These are phyloP conservation scores for Fagus crenata DNA, from an alignment of 306 rosid genomes.

Conservation along the genomic window DNA sequence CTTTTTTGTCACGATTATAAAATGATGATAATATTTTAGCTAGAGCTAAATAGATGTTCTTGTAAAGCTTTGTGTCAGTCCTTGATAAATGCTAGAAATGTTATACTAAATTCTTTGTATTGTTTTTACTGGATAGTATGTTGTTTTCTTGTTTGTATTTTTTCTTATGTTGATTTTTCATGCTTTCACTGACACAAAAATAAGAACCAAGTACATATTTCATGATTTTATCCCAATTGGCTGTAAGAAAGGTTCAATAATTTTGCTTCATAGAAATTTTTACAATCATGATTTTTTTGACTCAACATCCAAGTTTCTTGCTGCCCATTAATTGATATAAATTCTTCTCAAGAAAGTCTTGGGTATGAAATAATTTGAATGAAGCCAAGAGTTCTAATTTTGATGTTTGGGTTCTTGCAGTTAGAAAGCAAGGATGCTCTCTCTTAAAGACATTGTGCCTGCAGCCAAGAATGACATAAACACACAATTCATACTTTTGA, in stretches of 20 bases:
- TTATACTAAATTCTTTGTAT: no score
- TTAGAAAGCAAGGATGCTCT: conserved; percentile 33
- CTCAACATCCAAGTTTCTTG: not conserved
- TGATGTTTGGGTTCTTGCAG: conserved; percentile 10
- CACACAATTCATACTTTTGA: conserved; percentile 63
- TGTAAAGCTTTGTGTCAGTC: no score
- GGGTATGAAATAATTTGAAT: not conserved
- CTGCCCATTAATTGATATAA: not conserved
- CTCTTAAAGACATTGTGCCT: conserved; percentile 63
- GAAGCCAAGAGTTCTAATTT: not conserved
- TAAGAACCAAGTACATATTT: no score
- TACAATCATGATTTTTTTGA: no score
- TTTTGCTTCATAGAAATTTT: no score
- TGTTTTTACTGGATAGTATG: no score
- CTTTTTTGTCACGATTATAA: no score
- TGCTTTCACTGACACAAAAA: not conserved
- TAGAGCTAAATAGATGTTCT: no score
- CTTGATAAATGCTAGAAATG: no score
- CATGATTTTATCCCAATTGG: no score
- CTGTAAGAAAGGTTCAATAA: no score
- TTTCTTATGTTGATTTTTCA: not conserved
- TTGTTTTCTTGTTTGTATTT: not conserved
- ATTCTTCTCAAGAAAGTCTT: not conserved
- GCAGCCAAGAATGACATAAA: conserved; percentile 86
- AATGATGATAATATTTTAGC: no score